Base-by-base conservation (phyloP, 331 rosid species). In the Malus hybrid region DNA sequence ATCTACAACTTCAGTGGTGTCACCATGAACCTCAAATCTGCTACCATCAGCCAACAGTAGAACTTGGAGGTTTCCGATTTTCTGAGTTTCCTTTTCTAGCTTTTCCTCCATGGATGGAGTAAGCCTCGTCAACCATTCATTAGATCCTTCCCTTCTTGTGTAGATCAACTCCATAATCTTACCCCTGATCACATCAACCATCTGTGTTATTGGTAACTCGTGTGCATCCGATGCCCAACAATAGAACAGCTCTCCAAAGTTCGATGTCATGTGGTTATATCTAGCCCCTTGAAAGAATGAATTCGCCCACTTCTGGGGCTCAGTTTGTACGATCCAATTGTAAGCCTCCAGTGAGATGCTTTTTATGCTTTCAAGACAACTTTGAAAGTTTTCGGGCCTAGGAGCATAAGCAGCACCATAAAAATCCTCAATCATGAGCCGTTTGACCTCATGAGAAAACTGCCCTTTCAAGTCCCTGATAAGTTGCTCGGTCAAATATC, bases 401-500 rank as follows among this genome's bases (percentile, higher is more conserved):
- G 90, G 61, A 9, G 96, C 90, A 88, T 84, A 87, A 54, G 98
- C 98, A 76, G 97, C 97, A 34, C 89, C 83, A 82, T 87, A 88
- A 48, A 93, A 77, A 84, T 93, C 97, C 83, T 91, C 97, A 60
- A 88, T 77, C 91, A 93, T 88, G 65, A 93, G 96, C 66, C 91
- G 87, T 89, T 88, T 93, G 70, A 93, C 94, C 91, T 91, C 98
- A 16, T 93, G 98, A 76, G 98, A 91, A 84, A 88, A 93, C 76
- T 86, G 98, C 59, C 88, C 98, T 68, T 83, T 93, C 89, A 93
- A 81, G 88, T 91, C 97, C 80, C 87, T 88, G 78, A 91, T 74
- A 76, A 93, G 89, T 86, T 93, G 94, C 83, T 93, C 98, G 1
- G 87, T 88, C 80, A 93, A 82, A 89, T 90, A 87, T 16, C 86